Evolutionary conservation across 1,139 yeast genomes (phyloP), one percentile per base, ranked within the genome.

Genomic region (Debaryomyces fabryi): DNA sequence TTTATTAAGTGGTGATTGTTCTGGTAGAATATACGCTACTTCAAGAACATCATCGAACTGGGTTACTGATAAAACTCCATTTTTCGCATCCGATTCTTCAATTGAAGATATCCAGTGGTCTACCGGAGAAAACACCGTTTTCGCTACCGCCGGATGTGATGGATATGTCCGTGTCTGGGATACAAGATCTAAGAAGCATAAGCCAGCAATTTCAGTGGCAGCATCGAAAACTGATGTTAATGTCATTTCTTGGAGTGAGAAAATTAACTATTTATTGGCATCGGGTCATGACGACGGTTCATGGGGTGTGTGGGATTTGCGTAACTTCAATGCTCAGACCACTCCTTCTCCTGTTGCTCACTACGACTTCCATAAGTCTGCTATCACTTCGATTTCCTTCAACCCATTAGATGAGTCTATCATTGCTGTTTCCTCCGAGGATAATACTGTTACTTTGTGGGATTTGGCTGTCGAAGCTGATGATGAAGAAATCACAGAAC

Each of bases 51-150:
- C 88, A 21, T 76, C 85, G 13, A 86, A 83, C 55, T 93, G 97
- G 97, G 75, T 78, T 43, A 91, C 98, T 7, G 98, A 93, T 60
- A 83, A 85, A 62, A 82, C 85, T 9, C 89, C 98, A 32, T 93
- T 84, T 67, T 73, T 67, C 56, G 83, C 86, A 38, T 85, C 84
- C 18, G 77, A 81, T 47, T 83, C 88, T 52, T 88, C 96, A 13
- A 88, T 93, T 49, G 99, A 93, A 72, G 99, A 93, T 66, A 82
- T 93, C 52, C 98, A 93, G 68, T 93, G 99, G 98, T 89, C 97
- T 18, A 88, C 87, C 45, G 83, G 92, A 4, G 99, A 93, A 66
- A 80, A 79, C 53, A 90, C 97, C 0, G 99, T 93, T 29, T 93
- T 93, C 67, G 96, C 98, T 13, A 83, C 96, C 32, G 95, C 87